Conservation (phyloP, 2,329 filamentous ascomycete genomes). For the Sporothrix luriei region DNA sequence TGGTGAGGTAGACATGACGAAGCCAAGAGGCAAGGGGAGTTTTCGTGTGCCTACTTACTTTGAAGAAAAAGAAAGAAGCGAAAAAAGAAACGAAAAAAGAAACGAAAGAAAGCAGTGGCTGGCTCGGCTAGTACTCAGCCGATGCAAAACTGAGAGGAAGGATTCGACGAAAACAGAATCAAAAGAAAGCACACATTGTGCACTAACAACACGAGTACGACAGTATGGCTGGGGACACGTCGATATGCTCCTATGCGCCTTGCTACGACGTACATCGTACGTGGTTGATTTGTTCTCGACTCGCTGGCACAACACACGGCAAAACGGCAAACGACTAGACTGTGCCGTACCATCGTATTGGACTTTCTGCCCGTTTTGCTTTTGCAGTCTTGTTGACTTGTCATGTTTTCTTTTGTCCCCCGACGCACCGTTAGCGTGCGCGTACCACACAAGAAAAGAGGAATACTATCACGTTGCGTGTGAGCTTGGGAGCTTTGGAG, state of each 20-base stretch:
- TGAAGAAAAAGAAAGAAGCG: background rate
- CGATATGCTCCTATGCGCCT: background rate
- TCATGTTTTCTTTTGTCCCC: background rate
- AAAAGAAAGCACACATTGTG: constrained; percentile 16
- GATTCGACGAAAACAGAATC: background rate
- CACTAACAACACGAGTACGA: constrained; percentile 1
- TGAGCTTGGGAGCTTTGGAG: constrained; percentile 10
- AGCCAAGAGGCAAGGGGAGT: background rate
- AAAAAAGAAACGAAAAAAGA: constrained; percentile 10
- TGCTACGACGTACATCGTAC: no score
- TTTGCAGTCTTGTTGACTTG: background rate
- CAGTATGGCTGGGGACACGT: background rate
- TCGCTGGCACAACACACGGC: background rate
- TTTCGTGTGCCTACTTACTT: no score
- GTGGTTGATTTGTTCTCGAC: background rate
- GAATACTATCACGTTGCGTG: background rate
- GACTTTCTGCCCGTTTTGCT: background rate
- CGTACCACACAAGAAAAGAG: background rate
- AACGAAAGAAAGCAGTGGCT: background rate
- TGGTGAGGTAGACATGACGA: constrained; percentile 13
- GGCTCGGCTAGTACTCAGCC: background rate
- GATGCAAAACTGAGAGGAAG: background rate
- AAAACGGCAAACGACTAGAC: constrained; percentile 19
- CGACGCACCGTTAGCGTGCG: constrained; percentile 13
- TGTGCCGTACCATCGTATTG: constrained; percentile 24